Conservation (phyloP, 2,329 filamentous ascomycete genomes). For the Diaporthe helianthi region DNA sequence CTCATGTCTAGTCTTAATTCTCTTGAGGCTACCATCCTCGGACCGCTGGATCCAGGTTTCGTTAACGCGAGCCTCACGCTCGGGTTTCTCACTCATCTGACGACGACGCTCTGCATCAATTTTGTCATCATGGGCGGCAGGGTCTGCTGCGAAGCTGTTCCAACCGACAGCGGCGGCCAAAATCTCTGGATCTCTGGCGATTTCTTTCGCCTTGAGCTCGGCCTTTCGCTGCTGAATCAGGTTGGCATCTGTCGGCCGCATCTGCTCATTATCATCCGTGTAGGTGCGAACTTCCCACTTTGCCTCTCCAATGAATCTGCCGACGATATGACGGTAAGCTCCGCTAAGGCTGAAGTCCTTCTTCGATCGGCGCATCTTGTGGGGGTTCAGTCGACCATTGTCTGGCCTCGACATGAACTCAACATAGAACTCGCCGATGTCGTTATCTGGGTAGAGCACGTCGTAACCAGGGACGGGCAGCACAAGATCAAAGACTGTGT, state of each 20-base stretch:
- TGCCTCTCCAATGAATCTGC: conserved; percentile 70
- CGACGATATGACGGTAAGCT: conserved; percentile 84
- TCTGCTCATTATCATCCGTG: conserved; percentile 75
- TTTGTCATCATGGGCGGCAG: not conserved
- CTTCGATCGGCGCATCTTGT: conserved; percentile 84
- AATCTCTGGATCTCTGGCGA: conserved; percentile 38
- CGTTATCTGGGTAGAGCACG: conserved; percentile 84
- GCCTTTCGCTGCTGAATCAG: conserved; percentile 57
- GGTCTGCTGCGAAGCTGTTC: not conserved
- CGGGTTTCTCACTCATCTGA: conserved; percentile 19
- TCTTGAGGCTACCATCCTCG: conserved; percentile 49
- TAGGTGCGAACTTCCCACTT: conserved; percentile 76
- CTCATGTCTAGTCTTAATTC: conserved; percentile 44
- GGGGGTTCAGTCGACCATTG: conserved; percentile 81
- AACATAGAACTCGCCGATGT: conserved; percentile 82
- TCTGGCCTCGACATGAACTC: conserved; percentile 82
- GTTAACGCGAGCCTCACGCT: conserved; percentile 41
- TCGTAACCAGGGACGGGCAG: conserved; percentile 93
- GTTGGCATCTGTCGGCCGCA: conserved; percentile 88
- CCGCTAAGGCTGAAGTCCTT: conserved; percentile 90
- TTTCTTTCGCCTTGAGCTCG: conserved; percentile 37
- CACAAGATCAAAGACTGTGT: conserved; percentile 86
- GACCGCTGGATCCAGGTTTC: conserved; percentile 51
- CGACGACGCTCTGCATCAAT: conserved; percentile 17
- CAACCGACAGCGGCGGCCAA: conserved; percentile 25